A percentile compares a stretch with the other conserved stretches of the same genome.
Conservation (phyloP, 2,329 filamentous ascomycete species). For the Penicillium hesseltinei region DNA sequence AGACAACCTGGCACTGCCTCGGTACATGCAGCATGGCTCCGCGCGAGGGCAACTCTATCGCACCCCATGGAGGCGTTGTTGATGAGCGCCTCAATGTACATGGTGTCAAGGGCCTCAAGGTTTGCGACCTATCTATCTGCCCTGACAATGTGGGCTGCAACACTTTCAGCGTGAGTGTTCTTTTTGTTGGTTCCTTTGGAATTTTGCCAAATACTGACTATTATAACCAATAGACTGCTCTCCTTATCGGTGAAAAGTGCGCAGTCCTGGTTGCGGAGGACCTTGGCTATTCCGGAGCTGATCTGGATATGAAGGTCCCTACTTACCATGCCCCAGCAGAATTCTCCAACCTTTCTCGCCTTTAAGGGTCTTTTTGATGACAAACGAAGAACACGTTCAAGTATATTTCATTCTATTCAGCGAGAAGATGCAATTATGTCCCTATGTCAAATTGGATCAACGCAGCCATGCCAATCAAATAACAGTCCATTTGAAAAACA, state of each 20-base stretch:
- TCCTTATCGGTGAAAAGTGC: slow-evolving; percentile 74
- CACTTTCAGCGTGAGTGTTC: slow-evolving; percentile 49
- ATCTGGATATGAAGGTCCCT: slow-evolving; percentile 74
- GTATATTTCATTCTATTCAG: background rate
- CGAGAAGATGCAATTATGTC: background rate
- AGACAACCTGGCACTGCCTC: slow-evolving; percentile 70
- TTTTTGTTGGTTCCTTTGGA: background rate
- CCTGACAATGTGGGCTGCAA: slow-evolving; percentile 75
- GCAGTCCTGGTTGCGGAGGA: slow-evolving; percentile 70
- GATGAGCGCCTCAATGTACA: slow-evolving; percentile 77
- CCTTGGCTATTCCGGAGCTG: slow-evolving; percentile 68
- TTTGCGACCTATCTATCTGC: slow-evolving; percentile 72
- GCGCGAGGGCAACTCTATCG: slow-evolving; percentile 71
- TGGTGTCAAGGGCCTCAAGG: slow-evolving; percentile 73
- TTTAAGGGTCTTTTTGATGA: slow-evolving; percentile 12
- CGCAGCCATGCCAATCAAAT: no score
- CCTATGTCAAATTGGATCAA: background rate
- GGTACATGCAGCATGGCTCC: slow-evolving; percentile 76
- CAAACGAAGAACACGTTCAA: background rate
- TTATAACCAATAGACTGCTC: slow-evolving; percentile 55
- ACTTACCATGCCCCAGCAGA: slow-evolving; percentile 56
- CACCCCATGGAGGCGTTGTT: slow-evolving; percentile 70
- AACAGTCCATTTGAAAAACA: no score
- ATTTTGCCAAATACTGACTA: background rate
- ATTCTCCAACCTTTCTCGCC: slow-evolving; percentile 30